Evolutionary conservation across 2,329 filamentous ascomycete genomes (phyloP).

Genomic region (Calonectria montana): DNA sequence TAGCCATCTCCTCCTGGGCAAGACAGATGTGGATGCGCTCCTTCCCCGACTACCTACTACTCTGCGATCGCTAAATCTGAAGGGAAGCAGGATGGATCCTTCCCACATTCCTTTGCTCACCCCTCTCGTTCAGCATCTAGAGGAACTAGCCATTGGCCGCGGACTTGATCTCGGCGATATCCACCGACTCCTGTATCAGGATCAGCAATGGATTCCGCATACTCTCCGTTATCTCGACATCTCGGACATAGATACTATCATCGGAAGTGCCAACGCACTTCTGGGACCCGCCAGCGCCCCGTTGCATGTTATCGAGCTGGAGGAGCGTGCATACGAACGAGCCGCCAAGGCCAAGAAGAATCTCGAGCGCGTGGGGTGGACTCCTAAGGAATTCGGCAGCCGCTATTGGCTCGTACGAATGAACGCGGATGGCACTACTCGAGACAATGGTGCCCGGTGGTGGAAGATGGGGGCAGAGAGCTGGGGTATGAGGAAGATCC

Average conservation of each 20-base stretch:
- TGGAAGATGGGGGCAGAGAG: conserved; percentile 90
- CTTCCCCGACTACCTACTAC: conserved; percentile 74
- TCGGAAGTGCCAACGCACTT: conserved; percentile 69
- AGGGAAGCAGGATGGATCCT: conserved; percentile 76
- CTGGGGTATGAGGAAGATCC: conserved; percentile 92
- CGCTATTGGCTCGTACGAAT: conserved; percentile 75
- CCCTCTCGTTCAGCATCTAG: conserved; percentile 74
- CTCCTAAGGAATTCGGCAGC: conserved; percentile 74
- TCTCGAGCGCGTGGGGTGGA: conserved; percentile 75
- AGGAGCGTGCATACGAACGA: conserved; percentile 73
- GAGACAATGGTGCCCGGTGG: conserved; percentile 63
- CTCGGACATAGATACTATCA: conserved; percentile 70
- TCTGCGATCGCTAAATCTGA: conserved; percentile 79
- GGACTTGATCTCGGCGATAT: conserved; percentile 74
- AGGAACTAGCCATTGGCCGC: conserved; percentile 80
- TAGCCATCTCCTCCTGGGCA: conserved; percentile 77
- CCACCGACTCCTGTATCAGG: conserved; percentile 70
- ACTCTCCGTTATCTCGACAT: conserved; percentile 81
- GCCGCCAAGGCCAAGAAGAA: conserved; percentile 72
- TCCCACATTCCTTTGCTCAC: conserved; percentile 73
- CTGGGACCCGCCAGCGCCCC: conserved; percentile 72
- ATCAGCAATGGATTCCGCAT: conserved; percentile 60
- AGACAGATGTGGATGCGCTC: conserved; percentile 72
- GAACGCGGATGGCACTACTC: conserved; percentile 48
- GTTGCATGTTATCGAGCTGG: conserved; percentile 81